Base-by-base conservation (phyloP, 2,329 filamentous ascomycete genomes). In the Alternaria alternata region DNA sequence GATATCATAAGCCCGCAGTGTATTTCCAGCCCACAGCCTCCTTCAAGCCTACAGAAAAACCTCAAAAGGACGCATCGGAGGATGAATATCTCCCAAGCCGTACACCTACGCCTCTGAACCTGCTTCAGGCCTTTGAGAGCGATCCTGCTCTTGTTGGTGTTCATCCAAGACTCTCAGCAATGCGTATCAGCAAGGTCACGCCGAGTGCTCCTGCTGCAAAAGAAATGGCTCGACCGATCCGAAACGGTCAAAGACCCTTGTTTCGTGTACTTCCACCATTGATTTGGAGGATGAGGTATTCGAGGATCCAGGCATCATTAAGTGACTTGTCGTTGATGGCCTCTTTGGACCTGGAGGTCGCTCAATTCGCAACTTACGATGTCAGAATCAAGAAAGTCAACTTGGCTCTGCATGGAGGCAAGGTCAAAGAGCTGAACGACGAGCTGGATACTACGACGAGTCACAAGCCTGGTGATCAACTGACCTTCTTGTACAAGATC, bases 321-420 rank as follows among this genome's bases (percentile, higher is more conserved):
- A 76, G 66, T 28, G 75, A 77, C 48, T 51, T 75, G 47, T 84
- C 88, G 18, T 81, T 92, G 12, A 85, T 93, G 60, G 89, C 90
- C 8, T 86, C 91, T 52, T 81, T 94, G 5, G 91, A 93, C 71
- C 78, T 93, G 39, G 91, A 93, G 77, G 89, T 92, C 63, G 91
- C 90, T 0, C 85, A 88, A 7, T 88, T 89, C 72, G 87, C 90
- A 58, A 86, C 89, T 49, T 91, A 88, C 75, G 85, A 88, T 69
- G 83, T 91, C n/a, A 79, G 81, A 12, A 83, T 94, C 22, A 82
- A 88, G 54, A 81, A 83, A 20, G 86, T 92, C 57, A 68, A 82
- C 1, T 79, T 93, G 28, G 78, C 81, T 1, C 81, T 92, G 14
- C 79, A 81, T 32, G 86, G 88, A 24, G 88, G 88, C 47, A 79